phyloP scores from a whole-genome alignment of 495 filamentous ascomycete species.

The Platismatia glauca region DNA sequence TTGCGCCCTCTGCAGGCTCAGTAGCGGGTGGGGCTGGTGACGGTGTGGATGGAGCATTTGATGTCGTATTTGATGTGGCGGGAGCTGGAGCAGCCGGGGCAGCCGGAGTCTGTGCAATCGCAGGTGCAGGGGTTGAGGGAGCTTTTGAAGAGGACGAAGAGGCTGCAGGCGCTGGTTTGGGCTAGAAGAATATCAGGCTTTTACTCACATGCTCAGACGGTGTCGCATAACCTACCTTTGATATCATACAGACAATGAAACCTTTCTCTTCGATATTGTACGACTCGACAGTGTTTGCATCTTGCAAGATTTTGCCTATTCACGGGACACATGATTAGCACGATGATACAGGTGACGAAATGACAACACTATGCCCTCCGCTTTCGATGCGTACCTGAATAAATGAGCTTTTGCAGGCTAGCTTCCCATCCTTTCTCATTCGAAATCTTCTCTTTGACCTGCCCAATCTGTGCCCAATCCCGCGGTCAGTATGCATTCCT shows the following conservation, averaged over 20 bases:
- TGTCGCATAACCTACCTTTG: slow-evolving; percentile 57
- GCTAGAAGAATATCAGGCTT: slow-evolving; percentile 32
- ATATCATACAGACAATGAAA: slow-evolving; percentile 94
- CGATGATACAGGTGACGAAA: background rate
- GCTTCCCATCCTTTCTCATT: slow-evolving; percentile 87
- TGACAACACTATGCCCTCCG: background rate
- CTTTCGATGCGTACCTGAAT: slow-evolving; percentile 61
- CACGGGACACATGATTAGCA: slow-evolving; percentile 12
- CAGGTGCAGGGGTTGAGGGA: slow-evolving; percentile 62
- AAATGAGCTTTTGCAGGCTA: slow-evolving; percentile 86
- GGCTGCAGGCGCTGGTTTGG: slow-evolving; percentile 58
- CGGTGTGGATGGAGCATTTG: slow-evolving; percentile 52
- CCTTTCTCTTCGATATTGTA: slow-evolving; percentile 99
- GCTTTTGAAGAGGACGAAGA: slow-evolving; percentile 46
- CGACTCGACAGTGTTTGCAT: slow-evolving; percentile 88
- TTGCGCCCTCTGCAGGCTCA: slow-evolving; percentile 30
- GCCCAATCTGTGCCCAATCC: slow-evolving; percentile 54
- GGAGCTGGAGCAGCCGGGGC: slow-evolving; percentile 48
- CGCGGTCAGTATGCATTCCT: slow-evolving; percentile 30
- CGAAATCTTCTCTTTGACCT: slow-evolving; percentile 83
- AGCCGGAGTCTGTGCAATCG: slow-evolving; percentile 50
- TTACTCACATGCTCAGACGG: slow-evolving; percentile 11
- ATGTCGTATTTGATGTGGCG: slow-evolving; percentile 34
- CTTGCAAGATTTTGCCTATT: slow-evolving; percentile 91
- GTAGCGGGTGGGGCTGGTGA: slow-evolving; percentile 52